Evolutionary conservation across 148 eudicot genomes (phyloP), one percentile per base, ranked within the genome.

Genomic region (Silene latifolia): DNA sequence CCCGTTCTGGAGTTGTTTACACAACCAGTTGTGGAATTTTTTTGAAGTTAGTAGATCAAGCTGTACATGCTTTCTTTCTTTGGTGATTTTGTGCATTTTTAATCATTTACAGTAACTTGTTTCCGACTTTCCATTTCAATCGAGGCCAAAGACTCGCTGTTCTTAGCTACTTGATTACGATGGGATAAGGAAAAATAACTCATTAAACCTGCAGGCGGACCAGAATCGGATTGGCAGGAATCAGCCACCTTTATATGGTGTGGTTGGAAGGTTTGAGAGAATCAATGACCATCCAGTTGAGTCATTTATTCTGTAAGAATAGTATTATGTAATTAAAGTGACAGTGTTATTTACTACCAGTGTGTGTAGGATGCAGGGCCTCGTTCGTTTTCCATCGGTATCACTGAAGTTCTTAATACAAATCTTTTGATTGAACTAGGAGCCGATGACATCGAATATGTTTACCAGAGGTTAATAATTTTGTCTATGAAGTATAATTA

Each of bases 261-360:
- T 32, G 35, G 35, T 32, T 32, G 35, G 35, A 2, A 32, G 35
- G 35, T 32, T 32, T 80, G 91, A 91, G 62, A 83, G 98, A 80
- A 94, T 94, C 74, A 94, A 94, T 74, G 89, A 94, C 81, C 97
- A 94, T 82, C 97, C 98, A 84, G 97, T 94, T 87, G 89, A 72
- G 95, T 85, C 69, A 56, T 75, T 56, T 72, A 4, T 19, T 29
- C 7, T 77, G 29, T 27, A 27, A 27, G 29, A 27, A 24, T 18
- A 1, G 29, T 61, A 21, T 13, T 60, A 27, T 27, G 3, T 25
- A 57, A n/a, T 25, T 44, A 21, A 44, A 21, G n/a, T 20, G 9
- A 42, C 23, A 54, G 44, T 35, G 54, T 64, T 29, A 60, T 74
- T 71, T 89, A 91, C 93, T 83, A 32, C 35, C 35, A 32, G 35